Percentiles rank a stretch among this genome's conserved stretches.
phyloP scores from a whole-genome alignment of 441 rosid species.

The Raphanus hybrid region DNA sequence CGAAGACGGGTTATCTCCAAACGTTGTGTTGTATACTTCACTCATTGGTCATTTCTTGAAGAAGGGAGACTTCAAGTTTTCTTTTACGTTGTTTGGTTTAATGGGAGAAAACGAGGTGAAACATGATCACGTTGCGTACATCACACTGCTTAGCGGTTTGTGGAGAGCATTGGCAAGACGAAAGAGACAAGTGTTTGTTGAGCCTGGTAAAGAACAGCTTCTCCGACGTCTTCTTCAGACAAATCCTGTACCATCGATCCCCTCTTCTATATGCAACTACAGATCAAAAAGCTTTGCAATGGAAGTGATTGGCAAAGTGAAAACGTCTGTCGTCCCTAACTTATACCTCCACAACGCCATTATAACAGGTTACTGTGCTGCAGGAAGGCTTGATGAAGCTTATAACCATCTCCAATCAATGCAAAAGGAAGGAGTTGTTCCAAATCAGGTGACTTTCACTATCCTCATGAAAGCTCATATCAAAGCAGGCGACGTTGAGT shows the following conservation, averaged over 20 bases:
- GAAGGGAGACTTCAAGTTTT: constrained; percentile 59
- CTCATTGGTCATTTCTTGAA: constrained; percentile 54
- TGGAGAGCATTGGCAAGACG: constrained; percentile 47
- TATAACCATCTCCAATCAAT: constrained; percentile 54
- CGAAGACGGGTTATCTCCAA: constrained; percentile 63
- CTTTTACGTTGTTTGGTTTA: constrained; percentile 55
- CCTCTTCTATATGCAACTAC: constrained; percentile 37
- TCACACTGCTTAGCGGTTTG: constrained; percentile 54
- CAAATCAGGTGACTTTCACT: constrained; percentile 69
- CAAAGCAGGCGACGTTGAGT: constrained; percentile 54
- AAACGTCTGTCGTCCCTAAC: constrained; percentile 50
- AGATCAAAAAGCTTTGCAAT: constrained; percentile 47
- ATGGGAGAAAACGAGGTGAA: constrained; percentile 50
- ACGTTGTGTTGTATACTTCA: constrained; percentile 58
- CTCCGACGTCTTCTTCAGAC: constrained; percentile 50
- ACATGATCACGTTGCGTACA: constrained; percentile 49
- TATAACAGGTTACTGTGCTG: constrained; percentile 53
- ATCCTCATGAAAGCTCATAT: constrained; percentile 58
- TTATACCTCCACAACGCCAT: constrained; percentile 56
- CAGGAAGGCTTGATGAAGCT: constrained; percentile 57
- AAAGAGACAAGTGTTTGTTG: constrained; percentile 37
- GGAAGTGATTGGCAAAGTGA: constrained; percentile 50
- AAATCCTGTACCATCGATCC: constrained; percentile 24
- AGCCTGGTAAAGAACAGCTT: constrained; percentile 51
- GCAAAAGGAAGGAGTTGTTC: constrained; percentile 56